These are phyloP conservation scores for Pseudonectria foliicola DNA, from an alignment of 2,329 filamentous ascomycete genomes.

Conservation along the genomic window DNA sequence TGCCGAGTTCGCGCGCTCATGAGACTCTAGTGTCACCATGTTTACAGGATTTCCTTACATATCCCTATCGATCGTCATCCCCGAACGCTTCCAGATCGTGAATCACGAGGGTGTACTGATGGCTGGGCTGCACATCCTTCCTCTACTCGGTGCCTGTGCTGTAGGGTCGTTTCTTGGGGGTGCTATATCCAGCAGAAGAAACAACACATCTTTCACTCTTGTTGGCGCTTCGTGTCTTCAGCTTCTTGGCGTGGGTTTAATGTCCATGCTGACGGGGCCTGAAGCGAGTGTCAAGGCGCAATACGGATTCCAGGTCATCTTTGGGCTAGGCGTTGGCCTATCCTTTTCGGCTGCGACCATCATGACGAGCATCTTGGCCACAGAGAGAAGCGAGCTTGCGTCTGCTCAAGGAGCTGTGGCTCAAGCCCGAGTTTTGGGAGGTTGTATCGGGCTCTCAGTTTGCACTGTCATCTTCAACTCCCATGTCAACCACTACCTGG, in stretches of 20 bases:
- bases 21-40: constrained; percentile 42
- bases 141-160: constrained; percentile 50
- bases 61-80: constrained; percentile 49
- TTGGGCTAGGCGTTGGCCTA: constrained; percentile 53
- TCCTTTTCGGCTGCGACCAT: constrained; percentile 51
- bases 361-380: constrained; percentile 46
- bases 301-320: constrained; percentile 49
- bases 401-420: constrained; percentile 54
- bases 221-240: constrained; percentile 44
- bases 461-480: constrained; percentile 53
- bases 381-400: constrained; percentile 42
- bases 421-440: constrained; percentile 53
- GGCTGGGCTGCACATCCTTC: constrained; percentile 51
- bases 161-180: constrained; percentile 50
- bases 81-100: constrained; percentile 54
- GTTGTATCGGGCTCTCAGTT: constrained; percentile 50
- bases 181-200: constrained; percentile 44
- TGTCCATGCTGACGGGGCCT: constrained; percentile 35
- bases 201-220: constrained; percentile 46
- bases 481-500: constrained; percentile 32
- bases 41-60: constrained; percentile 53
- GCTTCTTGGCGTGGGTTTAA: constrained; percentile 43
- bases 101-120: constrained; percentile 45
- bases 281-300: constrained; percentile 31
- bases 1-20: constrained; percentile 8